phyloP scores from a whole-genome alignment of 2,329 filamentous ascomycete species.

The Penicillium sp. region DNA sequence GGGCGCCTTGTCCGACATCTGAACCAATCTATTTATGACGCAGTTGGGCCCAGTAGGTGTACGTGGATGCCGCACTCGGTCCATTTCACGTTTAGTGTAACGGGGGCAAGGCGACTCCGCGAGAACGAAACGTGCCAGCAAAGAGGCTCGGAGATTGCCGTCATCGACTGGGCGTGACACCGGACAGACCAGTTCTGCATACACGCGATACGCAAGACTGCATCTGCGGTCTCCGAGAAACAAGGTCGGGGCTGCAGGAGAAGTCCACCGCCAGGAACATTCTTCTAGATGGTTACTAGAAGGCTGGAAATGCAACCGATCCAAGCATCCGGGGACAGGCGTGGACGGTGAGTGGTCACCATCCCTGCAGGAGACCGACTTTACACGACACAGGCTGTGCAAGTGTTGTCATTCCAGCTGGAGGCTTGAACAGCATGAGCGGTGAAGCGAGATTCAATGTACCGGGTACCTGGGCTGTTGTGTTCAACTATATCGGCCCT shows the following conservation, averaged over 20 bases:
- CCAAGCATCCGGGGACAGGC: slow-evolving; percentile 23
- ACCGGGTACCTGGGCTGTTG: slow-evolving; percentile 12
- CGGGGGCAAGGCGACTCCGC: neutral
- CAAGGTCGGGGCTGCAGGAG: slow-evolving; percentile 11
- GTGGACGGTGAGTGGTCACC: slow-evolving; percentile 13
- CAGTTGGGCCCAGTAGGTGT: slow-evolving; percentile 12
- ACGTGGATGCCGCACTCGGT: slow-evolving; percentile 20
- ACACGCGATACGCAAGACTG: neutral
- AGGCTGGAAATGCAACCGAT: slow-evolving; percentile 24
- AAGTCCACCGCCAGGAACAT: slow-evolving; percentile 27
- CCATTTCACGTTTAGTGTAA: slow-evolving; percentile 24
- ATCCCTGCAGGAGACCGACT: slow-evolving; percentile 15
- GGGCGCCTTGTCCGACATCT: slow-evolving; percentile 23
- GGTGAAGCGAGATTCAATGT: slow-evolving; percentile 16
- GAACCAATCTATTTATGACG: neutral
- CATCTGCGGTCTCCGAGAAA: neutral
- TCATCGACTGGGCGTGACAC: slow-evolving; percentile 14
- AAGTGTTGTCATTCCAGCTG: slow-evolving; percentile 19
- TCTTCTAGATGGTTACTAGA: slow-evolving; percentile 35
- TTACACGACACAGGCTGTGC: slow-evolving; percentile 17
- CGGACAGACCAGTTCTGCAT: too few relatives aligned
- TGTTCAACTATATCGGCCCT: neutral
- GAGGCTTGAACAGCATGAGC: slow-evolving; percentile 16
- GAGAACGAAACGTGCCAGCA: slow-evolving; percentile 1
- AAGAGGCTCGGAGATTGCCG: slow-evolving; percentile 24